phyloP scores from a whole-genome alignment of 2,329 filamentous ascomycete genomes.

The Clarireedia hainanense region DNA sequence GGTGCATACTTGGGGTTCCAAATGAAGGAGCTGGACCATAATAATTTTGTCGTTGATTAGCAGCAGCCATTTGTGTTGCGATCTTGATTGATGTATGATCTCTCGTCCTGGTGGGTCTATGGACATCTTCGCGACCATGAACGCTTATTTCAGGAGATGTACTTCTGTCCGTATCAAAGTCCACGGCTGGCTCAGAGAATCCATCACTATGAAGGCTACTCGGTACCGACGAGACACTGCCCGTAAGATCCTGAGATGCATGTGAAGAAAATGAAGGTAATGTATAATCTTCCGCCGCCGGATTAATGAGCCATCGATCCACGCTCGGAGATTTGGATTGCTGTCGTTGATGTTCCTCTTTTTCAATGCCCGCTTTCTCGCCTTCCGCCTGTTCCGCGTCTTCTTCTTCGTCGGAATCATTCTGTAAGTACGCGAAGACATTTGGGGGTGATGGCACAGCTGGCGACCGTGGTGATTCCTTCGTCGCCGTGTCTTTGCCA shows the following conservation, averaged over 20 bases:
- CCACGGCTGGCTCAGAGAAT: constrained; percentile 29
- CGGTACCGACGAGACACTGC: constrained; percentile 28
- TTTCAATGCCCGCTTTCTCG: constrained; percentile 1
- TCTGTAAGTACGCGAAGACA: constrained; percentile 25
- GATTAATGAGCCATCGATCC: constrained; percentile 13
- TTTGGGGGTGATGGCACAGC: constrained; percentile 26
- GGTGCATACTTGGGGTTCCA: constrained; percentile 33
- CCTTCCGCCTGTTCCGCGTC: neutral
- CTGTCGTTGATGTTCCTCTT: constrained; percentile 3
- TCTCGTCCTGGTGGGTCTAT: constrained; percentile 7
- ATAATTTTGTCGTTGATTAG: constrained; percentile 24
- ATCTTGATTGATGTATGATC: constrained; percentile 25
- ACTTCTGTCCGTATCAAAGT: constrained; percentile 37
- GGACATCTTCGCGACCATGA: constrained; percentile 23
- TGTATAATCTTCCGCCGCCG: neutral
- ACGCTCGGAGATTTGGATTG: neutral
- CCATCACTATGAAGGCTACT: constrained; percentile 29
- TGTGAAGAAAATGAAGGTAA: neutral
- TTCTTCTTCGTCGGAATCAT: constrained; percentile 11
- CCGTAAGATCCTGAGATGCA: constrained; percentile 23
- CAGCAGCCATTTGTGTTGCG: constrained; percentile 26
- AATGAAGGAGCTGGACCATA: constrained; percentile 21
- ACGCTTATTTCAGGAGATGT: constrained; percentile 37
- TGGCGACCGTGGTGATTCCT: constrained; percentile 22
- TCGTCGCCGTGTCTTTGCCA: constrained; percentile 15